These are phyloP conservation scores for Rhododendron ferrugineum DNA, from an alignment of 148 eudicot species.

Conservation along the genomic window DNA sequence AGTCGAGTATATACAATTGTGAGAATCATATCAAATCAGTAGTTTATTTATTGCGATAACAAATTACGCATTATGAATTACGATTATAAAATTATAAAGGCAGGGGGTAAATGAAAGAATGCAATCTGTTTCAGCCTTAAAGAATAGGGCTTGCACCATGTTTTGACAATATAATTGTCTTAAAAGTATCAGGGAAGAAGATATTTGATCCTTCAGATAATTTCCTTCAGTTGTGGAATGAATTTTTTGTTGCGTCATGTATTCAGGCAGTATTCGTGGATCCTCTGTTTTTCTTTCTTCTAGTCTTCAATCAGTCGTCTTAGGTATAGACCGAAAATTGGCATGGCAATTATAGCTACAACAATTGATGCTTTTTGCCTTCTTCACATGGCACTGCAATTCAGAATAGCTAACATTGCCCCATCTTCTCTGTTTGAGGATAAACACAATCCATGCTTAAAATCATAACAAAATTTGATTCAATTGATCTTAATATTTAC, in stretches of 20 bases:
- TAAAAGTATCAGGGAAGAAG: conserved; percentile 70
- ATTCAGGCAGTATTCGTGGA: conserved; percentile 81
- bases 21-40: neutral
- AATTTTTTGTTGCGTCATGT: conserved; percentile 76
- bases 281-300: conserved; percentile 91
- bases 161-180: conserved; percentile 22
- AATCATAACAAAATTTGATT: too few relatives aligned
- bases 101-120: neutral
- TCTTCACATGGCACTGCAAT: conserved; percentile 77
- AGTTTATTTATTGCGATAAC: neutral
- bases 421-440: conserved; percentile 61
- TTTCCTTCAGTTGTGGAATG: conserved; percentile 74
- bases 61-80: neutral
- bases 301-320: conserved; percentile 41
- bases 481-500: too few relatives aligned
- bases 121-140: neutral
- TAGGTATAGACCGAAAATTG: conserved; percentile 59
- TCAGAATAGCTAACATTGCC: conserved; percentile 92
- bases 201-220: conserved; percentile 90
- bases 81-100: neutral
- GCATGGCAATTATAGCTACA: conserved; percentile 51
- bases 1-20: too few relatives aligned
- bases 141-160: neutral
- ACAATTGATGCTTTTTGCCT: conserved; percentile 86
- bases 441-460: too few relatives aligned